Base-by-base conservation (phyloP, 768 basidiomycete species). In the Neoboletus subvelutipes region DNA sequence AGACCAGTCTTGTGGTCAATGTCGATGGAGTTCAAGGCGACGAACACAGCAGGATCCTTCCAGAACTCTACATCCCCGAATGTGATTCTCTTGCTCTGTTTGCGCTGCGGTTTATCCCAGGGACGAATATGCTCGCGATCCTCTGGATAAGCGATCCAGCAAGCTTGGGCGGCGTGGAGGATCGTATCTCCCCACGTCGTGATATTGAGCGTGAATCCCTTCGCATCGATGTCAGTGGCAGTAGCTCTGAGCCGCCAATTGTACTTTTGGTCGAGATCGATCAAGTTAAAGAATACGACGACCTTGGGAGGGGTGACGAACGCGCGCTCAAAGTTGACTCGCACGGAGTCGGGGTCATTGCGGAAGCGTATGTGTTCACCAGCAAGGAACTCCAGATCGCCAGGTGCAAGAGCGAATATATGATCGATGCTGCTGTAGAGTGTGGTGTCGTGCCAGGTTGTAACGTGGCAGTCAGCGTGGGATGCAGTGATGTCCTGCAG, bases 61-160 rank as follows among this genome's bases (percentile, higher is more conserved):
- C 55, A 58, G 13, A 63, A 64, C 11, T 42, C 47, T 28, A 39
- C 54, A 17, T 48, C 5, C 2, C 31, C 43, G 3, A 66, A 66
- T 5, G 40, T 22, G n/a, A 65, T 20, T 1, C 47, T 33, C 24
- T 45, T 65, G 34, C 39, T 45, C 4, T 57, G 34, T 9, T 52
- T n/a, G 26, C 11, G 45, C 45, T 50, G 61, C 3, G 61, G 58
- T n/a, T 52, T 22, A 22, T 41, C 20, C 29, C 17, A 17, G 6
- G 39, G 24, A n/a, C 57, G 54, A 11, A 63, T 64, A 20, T 58
- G 54, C n/a, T 52, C 29, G 29, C 64, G 61, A 29, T 65, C 64
- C 18, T 57, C 55, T 24, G 64, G 64, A 42, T 63, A 60, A 12
- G 65, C 64, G n/a, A 66, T 52, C 64, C 64, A 64, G 12, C 58